Percentiles rank a stretch among this genome's conserved stretches.
phyloP scores from a whole-genome alignment of 2,329 filamentous ascomycete species.

The Trichoderma sp. region DNA sequence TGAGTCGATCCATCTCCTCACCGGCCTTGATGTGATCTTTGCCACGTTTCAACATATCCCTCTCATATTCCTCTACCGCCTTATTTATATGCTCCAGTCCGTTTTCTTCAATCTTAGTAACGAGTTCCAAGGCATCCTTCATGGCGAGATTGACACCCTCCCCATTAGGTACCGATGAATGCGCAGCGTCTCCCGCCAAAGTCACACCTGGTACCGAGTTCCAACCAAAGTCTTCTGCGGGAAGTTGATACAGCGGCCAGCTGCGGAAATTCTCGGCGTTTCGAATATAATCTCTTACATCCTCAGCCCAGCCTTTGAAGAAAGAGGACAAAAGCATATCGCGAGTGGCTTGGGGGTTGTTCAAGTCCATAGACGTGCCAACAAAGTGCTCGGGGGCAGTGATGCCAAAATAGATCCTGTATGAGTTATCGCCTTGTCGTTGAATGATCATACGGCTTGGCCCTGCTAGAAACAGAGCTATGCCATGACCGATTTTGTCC shows the following conservation, averaged over 20 bases:
- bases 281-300: constrained; percentile 5
- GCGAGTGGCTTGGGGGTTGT: not conserved
- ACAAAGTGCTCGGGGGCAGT: constrained; percentile 4
- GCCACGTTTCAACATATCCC: constrained; percentile 5
- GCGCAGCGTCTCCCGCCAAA: constrained; percentile 6
- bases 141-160: constrained; percentile 11
- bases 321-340: not conserved
- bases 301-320: not conserved
- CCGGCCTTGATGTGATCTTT: not conserved
- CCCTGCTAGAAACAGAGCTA: constrained; percentile 5
- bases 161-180: constrained; percentile 1
- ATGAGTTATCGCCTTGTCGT: constrained; percentile 4
- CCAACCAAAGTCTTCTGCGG: not conserved
- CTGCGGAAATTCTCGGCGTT: not conserved
- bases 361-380: constrained; percentile 3
- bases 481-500: constrained; percentile 4
- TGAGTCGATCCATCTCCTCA: constrained; percentile 1
- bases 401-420: constrained; percentile 10
- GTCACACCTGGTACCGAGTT: not conserved
- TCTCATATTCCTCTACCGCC: constrained; percentile 1
- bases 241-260: constrained; percentile 7
- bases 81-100: not conserved
- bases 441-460: constrained; percentile 11
- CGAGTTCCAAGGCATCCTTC: not conserved
- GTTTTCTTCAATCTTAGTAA: not conserved